A percentile compares a stretch with the other conserved stretches of the same genome.
Evolutionary conservation across 2,329 filamentous ascomycete species (phyloP).

Genomic region (Trichoderma lentiforme): DNA sequence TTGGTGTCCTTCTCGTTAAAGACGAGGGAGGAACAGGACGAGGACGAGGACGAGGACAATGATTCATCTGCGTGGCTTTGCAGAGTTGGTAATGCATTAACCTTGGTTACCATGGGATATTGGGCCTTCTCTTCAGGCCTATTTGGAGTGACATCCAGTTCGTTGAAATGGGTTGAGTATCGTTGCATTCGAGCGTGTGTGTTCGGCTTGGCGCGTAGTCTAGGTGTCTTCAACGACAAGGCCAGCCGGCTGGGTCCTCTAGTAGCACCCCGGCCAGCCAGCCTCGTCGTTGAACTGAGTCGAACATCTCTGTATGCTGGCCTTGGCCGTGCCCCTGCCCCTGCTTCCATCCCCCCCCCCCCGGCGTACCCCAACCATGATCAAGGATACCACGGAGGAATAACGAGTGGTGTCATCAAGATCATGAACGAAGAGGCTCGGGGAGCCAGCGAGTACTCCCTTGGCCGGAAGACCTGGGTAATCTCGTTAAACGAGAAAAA

Average conservation of each 20-base stretch:
- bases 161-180: constrained; percentile 25
- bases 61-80: too few species aligned
- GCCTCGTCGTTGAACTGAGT: too few species aligned
- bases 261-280: too few species aligned
- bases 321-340: too few species aligned
- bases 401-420: neutral
- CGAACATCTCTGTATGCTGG: too few species aligned
- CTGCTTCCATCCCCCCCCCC: too few species aligned
- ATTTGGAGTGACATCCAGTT: constrained; percentile 36
- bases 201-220: neutral
- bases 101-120: neutral
- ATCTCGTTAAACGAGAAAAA: too few species aligned
- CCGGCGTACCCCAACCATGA: neutral
- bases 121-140: constrained; percentile 22
- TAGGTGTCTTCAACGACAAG: neutral
- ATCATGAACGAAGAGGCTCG: neutral
- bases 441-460: too few species aligned
- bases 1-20: neutral
- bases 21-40: too few species aligned
- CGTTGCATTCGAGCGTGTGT: constrained; percentile 4
- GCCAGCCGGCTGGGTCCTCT: too few species aligned
- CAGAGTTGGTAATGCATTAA: neutral
- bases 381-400: neutral
- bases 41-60: too few species aligned
- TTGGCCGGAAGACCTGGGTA: too few species aligned